A percentile compares a stretch with the other conserved stretches of the same genome.
phyloP scores from a whole-genome alignment of 257 asterid species.

The Primulina eburnea region DNA sequence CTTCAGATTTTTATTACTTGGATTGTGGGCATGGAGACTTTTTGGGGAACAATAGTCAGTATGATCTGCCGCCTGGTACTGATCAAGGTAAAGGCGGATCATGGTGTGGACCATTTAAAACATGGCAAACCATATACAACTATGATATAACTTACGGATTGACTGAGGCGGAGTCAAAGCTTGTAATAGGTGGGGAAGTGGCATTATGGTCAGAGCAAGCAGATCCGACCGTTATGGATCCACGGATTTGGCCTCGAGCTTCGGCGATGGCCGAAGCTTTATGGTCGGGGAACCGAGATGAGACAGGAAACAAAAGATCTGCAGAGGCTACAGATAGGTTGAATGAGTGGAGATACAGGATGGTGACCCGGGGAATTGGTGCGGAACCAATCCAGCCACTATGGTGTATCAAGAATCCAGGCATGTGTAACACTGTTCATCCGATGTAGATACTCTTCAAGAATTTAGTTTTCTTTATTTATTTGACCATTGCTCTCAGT shows the following conservation, averaged over 20 bases:
- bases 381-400: slow-evolving; percentile 97
- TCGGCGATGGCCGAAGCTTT: slow-evolving; percentile 78
- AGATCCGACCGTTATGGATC: slow-evolving; percentile 74
- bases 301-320: slow-evolving; percentile 61
- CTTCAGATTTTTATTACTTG: slow-evolving; percentile 68
- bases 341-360: slow-evolving; percentile 85
- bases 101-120: slow-evolving; percentile 88
- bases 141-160: slow-evolving; percentile 73
- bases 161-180: slow-evolving; percentile 46
- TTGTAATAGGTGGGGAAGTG: slow-evolving; percentile 86
- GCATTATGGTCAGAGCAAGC: slow-evolving; percentile 97
- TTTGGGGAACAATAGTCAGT: slow-evolving; percentile 59
- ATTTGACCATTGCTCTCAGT: neutral
- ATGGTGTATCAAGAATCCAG: slow-evolving; percentile 86
- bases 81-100: slow-evolving; percentile 76
- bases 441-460: slow-evolving; percentile 19
- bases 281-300: slow-evolving; percentile 89
- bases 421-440: slow-evolving; percentile 78
- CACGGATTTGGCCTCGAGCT: slow-evolving; percentile 82
- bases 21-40: slow-evolving; percentile 92
- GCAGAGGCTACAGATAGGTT: slow-evolving; percentile 81
- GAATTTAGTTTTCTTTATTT: neutral
- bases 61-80: slow-evolving; percentile 55
- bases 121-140: slow-evolving; percentile 87
- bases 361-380: slow-evolving; percentile 70